Evolutionary conservation across 2,329 filamentous ascomycete species (phyloP).

Genomic region (Penicillium glabrum): DNA sequence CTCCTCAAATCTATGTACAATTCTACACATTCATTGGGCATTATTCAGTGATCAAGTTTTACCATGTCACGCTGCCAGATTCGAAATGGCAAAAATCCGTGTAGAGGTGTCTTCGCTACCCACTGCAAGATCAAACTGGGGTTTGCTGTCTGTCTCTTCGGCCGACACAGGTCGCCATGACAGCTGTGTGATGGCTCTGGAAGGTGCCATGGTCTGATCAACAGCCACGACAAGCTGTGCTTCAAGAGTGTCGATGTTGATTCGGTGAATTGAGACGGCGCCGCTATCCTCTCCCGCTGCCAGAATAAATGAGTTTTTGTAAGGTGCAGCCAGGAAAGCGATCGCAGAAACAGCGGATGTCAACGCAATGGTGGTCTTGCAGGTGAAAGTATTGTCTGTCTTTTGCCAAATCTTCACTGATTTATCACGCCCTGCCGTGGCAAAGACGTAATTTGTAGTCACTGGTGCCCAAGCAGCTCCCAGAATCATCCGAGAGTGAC

Average conservation of each 20-base stretch:
- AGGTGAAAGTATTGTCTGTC: conserved; percentile 47
- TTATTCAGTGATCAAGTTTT: not conserved
- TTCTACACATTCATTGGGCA: not conserved
- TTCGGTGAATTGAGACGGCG: conserved; percentile 42
- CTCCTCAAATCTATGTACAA: not conserved
- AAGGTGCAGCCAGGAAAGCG: conserved; percentile 55
- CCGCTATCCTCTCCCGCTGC: conserved; percentile 52
- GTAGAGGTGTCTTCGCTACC: conserved; percentile 48
- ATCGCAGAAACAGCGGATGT: conserved; percentile 68
- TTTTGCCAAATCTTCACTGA: conserved; percentile 69
- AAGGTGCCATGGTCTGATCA: conserved; percentile 51
- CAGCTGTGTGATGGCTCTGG: conserved; percentile 66
- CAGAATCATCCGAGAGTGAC: conserved; percentile 88
- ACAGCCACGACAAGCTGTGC: conserved; percentile 31
- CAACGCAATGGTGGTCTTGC: conserved; percentile 55
- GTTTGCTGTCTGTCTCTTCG: conserved; percentile 10
- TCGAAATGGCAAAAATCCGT: conserved; percentile 39
- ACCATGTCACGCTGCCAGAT: conserved; percentile 21
- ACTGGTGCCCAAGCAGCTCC: conserved; percentile 77
- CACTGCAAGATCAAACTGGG: conserved; percentile 40
- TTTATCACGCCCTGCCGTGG: conserved; percentile 89
- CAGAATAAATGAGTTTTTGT: conserved; percentile 36
- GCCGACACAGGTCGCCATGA: conserved; percentile 61
- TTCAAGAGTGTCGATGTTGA: conserved; percentile 34
- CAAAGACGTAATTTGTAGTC: conserved; percentile 58